A percentile compares a stretch with the other conserved stretches of the same genome.
Evolutionary conservation across 2,329 filamentous ascomycete genomes (phyloP).

Genomic region (Penicillium digitatum): DNA sequence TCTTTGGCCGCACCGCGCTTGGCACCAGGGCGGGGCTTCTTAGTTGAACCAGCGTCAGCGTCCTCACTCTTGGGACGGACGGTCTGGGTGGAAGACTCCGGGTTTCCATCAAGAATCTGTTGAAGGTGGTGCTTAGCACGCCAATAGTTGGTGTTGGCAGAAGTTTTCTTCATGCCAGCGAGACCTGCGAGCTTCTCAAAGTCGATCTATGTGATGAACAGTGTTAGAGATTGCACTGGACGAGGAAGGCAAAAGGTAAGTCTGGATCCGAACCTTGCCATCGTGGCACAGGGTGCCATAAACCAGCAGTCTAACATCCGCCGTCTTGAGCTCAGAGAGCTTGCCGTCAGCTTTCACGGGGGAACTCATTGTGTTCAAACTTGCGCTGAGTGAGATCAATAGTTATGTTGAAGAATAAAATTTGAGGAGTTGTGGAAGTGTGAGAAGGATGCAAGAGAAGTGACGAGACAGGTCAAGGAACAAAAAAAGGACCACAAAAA

Average conservation of each 20-base stretch:
- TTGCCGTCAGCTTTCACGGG: not conserved
- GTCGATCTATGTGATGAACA: not conserved
- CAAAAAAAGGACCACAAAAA: no score
- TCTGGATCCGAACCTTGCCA: not conserved
- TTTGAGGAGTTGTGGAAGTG: no score
- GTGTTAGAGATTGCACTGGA: not conserved
- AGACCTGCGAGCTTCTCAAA: not conserved
- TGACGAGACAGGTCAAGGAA: no score
- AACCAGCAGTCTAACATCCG: not conserved
- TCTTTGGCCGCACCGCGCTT: not conserved
- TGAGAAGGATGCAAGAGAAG: no score
- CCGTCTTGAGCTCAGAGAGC: not conserved
- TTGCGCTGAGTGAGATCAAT: no score
- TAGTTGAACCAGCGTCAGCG: not conserved
- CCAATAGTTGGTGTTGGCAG: not conserved
- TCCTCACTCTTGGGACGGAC: not conserved
- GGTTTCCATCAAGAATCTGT: not conserved
- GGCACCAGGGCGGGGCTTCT: not conserved
- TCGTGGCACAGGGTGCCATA: not conserved
- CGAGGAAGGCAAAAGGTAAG: no score
- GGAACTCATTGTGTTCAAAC: not conserved
- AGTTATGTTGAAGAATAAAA: no score
- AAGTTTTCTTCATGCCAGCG: not conserved
- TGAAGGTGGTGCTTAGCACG: not conserved
- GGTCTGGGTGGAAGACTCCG: not conserved